These are phyloP conservation scores for Boletus bicolor DNA, from an alignment of 768 basidiomycete species.

Conservation along the genomic window DNA sequence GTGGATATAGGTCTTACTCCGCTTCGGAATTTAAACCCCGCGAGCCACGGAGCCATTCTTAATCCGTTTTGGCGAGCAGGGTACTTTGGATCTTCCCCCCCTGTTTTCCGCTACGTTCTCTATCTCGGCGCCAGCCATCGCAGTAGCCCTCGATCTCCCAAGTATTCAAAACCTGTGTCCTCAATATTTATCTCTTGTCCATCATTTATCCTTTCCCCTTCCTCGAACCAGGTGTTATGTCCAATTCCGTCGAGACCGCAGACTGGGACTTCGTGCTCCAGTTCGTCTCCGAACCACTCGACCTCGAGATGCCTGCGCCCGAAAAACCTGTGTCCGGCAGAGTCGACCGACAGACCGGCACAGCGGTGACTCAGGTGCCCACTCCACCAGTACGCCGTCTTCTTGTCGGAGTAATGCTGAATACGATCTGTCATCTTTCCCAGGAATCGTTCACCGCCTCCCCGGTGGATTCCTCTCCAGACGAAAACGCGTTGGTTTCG, in stretches of 20 bases:
- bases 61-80: not conserved
- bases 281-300: slow-evolving; percentile 49
- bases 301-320: slow-evolving; percentile 32
- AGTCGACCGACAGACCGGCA: slow-evolving; percentile 14
- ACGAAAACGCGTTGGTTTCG: slow-evolving; percentile 58
- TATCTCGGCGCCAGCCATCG: slow-evolving; percentile 1
- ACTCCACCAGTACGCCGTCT: slow-evolving; percentile 57
- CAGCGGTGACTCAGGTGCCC: slow-evolving; percentile 44
- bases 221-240: slow-evolving; percentile 15
- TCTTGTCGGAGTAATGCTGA: not conserved
- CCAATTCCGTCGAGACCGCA: slow-evolving; percentile 38
- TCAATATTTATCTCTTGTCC: not conserved
- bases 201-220: not conserved
- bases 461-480: slow-evolving; percentile 27
- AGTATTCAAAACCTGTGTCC: not conserved
- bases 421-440: not conserved
- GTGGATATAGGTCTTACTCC: slow-evolving; percentile 14
- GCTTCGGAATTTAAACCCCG: slow-evolving; percentile 13
- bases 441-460: slow-evolving; percentile 36
- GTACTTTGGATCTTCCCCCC: slow-evolving; percentile 7
- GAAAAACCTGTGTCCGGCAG: slow-evolving; percentile 36
- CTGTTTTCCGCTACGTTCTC: slow-evolving; percentile 13
- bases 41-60: slow-evolving; percentile 7
- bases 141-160: not conserved
- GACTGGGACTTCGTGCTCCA: slow-evolving; percentile 66